Evolutionary conservation across 2,329 filamentous ascomycete species (phyloP).

Genomic region (Aspergillus neoniger): DNA sequence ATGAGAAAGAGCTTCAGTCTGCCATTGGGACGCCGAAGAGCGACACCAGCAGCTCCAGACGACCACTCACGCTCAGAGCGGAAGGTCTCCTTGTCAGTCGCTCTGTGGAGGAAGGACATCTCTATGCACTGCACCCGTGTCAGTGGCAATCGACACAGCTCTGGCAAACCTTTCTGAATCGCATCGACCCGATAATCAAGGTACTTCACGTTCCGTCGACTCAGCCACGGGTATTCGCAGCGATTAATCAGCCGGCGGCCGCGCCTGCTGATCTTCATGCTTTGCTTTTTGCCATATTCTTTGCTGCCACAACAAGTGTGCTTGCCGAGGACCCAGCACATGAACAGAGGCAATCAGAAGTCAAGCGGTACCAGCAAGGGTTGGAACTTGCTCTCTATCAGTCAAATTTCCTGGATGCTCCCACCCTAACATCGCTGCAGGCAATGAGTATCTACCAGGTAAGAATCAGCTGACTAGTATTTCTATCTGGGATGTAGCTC

Average conservation of each 20-base stretch:
- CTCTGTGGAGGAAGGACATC: constrained; percentile 14
- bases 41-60: constrained; percentile 3
- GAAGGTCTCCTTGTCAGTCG: constrained; percentile 29
- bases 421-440: constrained; percentile 35
- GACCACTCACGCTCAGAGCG: constrained; percentile 18
- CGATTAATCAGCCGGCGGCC: constrained; percentile 27
- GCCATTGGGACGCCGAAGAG: constrained; percentile 21
- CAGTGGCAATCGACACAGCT: constrained; percentile 29
- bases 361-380: constrained; percentile 27
- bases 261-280: constrained; percentile 24
- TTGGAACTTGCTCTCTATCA: constrained; percentile 45
- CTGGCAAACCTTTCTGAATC: constrained; percentile 32
- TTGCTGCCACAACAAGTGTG: constrained; percentile 25
- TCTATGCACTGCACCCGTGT: constrained; percentile 21
- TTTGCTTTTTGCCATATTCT: constrained; percentile 33
- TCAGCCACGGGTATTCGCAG: constrained; percentile 29
- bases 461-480: not conserved
- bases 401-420: constrained; percentile 45
- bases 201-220: constrained; percentile 33
- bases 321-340: constrained; percentile 21
- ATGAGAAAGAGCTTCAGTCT: constrained; percentile 30
- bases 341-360: constrained; percentile 14
- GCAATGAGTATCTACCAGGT: constrained; percentile 45
- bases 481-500: not conserved
- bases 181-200: constrained; percentile 33